phyloP scores from a whole-genome alignment of 306 rosid genomes.

The Senna siamea region DNA sequence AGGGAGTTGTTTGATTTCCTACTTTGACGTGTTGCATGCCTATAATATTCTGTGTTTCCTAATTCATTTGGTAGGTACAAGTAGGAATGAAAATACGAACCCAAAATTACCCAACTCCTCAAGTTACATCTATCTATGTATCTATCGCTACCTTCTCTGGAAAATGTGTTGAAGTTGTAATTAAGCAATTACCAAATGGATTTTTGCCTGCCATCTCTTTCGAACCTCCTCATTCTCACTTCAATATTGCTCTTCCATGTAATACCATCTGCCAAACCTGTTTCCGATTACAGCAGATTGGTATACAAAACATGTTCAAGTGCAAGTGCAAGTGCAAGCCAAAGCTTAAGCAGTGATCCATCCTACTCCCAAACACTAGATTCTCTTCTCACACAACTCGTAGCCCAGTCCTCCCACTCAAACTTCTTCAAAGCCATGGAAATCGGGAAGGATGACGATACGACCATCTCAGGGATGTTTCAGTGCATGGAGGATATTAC shows the following conservation, averaged over 20 bases:
- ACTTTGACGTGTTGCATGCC: too few species aligned
- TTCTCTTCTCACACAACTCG: constrained; percentile 58
- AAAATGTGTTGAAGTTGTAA: too few species aligned
- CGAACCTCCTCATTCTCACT: constrained; percentile 23
- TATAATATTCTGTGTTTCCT: too few species aligned
- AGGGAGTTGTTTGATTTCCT: too few species aligned
- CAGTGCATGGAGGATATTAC: constrained; percentile 67
- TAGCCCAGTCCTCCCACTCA: constrained; percentile 53
- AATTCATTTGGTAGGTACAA: constrained; percentile 45
- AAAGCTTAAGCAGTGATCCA: too few species aligned
- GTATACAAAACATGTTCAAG: constrained; percentile 63
- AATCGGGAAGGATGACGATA: constrained; percentile 22
- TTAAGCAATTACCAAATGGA: too few species aligned
- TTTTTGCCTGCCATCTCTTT: constrained; percentile 23
- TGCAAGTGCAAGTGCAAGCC: too few species aligned
- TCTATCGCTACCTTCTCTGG: too few species aligned
- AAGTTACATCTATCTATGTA: too few species aligned
- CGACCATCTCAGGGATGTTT: constrained; percentile 53
- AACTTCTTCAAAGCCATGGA: constrained; percentile 60
- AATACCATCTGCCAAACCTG: constrained; percentile 34
- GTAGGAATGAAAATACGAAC: constrained; percentile 50
- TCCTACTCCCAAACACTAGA: constrained; percentile 54
- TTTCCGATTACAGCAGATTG: constrained; percentile 47
- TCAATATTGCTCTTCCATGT: neutral
- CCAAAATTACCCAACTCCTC: constrained; percentile 33